Evolutionary conservation across 1,284 basidiomycete species (phyloP).

Genomic region (Butyriboletus appendiculatus): DNA sequence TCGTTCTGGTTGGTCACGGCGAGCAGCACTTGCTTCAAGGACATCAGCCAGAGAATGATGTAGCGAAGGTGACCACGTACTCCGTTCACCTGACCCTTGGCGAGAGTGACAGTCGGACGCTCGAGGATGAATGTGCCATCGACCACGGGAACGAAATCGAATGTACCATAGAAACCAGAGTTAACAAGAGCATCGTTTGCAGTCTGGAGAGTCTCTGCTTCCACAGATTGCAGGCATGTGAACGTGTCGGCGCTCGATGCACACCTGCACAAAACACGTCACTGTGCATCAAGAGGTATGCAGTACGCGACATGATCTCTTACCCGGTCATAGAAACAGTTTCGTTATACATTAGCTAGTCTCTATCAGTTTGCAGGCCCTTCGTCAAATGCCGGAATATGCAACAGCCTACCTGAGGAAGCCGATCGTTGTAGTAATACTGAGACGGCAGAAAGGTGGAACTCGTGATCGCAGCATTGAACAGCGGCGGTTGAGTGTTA

Average conservation of each 20-base stretch:
- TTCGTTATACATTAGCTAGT: conserved; percentile 24
- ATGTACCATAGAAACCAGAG: conserved; percentile 32
- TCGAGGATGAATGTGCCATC: conserved; percentile 38
- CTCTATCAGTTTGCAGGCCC: background rate
- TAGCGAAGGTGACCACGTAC: background rate
- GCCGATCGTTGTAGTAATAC: conserved; percentile 27
- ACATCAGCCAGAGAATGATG: background rate
- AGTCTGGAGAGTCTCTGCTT: conserved; percentile 19
- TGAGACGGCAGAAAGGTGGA: conserved; percentile 30
- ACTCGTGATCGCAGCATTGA: conserved; percentile 28
- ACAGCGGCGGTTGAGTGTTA: conserved; percentile 21
- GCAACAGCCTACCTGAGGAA: conserved; percentile 14
- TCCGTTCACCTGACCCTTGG: conserved; percentile 18
- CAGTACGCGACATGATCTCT: background rate
- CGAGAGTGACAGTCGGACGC: conserved; percentile 30
- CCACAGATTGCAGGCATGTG: conserved; percentile 27
- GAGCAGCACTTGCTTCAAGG: conserved; percentile 11
- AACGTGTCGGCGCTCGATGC: conserved; percentile 21
- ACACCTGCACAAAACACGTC: conserved; percentile 21
- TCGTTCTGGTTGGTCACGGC: conserved; percentile 20
- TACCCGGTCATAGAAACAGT: conserved; percentile 16
- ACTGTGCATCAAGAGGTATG: background rate
- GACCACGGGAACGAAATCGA: conserved; percentile 33
- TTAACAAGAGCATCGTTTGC: conserved; percentile 18
- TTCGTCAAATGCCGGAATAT: background rate